Conservation (phyloP, 139 green algal species). For the Ettlia oleoabundans region DNA sequence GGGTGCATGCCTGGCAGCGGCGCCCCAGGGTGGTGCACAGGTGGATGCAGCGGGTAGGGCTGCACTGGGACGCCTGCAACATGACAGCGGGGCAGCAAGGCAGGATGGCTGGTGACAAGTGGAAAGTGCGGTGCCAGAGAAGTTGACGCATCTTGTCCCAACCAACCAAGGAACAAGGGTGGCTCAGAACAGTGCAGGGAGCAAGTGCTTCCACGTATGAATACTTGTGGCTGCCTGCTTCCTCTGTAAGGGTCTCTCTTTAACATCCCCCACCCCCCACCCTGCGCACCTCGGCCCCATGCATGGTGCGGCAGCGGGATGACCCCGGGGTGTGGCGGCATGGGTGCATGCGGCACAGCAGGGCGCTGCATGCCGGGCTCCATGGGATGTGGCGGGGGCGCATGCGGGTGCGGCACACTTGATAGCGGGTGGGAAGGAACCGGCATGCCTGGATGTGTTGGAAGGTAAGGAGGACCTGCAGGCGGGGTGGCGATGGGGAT, state of each 20-base stretch:
- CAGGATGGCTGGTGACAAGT: too few relatives aligned
- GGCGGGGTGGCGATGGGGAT: not conserved
- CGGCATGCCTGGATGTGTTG: not conserved
- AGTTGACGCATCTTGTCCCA: too few relatives aligned
- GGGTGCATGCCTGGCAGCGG: not conserved
- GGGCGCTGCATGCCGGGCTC: conserved; percentile 6
- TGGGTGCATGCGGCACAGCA: not conserved
- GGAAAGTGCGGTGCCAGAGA: too few relatives aligned
- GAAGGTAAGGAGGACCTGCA: not conserved
- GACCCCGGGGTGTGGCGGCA: too few relatives aligned
- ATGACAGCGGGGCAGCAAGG: not conserved
- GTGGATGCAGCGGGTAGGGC: not conserved
- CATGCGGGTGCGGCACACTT: too few relatives aligned
- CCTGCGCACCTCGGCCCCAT: conserved; percentile 3
- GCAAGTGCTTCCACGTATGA: too few relatives aligned
- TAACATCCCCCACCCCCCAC: not conserved
- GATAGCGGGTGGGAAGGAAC: not conserved
- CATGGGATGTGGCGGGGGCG: too few relatives aligned
- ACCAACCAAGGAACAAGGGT: too few relatives aligned
- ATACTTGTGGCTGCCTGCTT: too few relatives aligned
- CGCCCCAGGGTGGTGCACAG: not conserved
- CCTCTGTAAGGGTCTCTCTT: too few relatives aligned
- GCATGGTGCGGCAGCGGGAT: not conserved
- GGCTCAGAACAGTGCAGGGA: not conserved
- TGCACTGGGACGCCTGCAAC: conserved; percentile 11